These are phyloP conservation scores for Hypseocharis bilobata DNA, from an alignment of 441 rosid species.

Conservation along the genomic window DNA sequence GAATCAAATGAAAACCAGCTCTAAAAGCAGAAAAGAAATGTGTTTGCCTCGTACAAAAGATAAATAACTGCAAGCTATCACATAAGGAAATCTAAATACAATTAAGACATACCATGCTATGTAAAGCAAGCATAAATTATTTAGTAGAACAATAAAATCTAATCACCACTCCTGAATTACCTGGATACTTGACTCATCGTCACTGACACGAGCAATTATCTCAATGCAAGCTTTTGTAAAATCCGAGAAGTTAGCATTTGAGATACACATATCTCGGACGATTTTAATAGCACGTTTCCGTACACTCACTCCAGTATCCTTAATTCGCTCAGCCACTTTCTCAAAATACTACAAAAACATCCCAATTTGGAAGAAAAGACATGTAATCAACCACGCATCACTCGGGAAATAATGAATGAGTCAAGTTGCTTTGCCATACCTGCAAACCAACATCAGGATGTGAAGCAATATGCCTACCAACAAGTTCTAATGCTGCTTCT, in stretches of 20 bases:
- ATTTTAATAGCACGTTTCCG: constrained; percentile 94
- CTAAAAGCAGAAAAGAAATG: not conserved
- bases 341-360: constrained; percentile 67
- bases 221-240: constrained; percentile 85
- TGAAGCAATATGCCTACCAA: constrained; percentile 93
- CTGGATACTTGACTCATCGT: constrained; percentile 96
- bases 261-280: constrained; percentile 90
- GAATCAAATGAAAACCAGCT: not conserved
- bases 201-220: constrained; percentile 86
- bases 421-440: constrained; percentile 36
- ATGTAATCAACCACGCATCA: constrained; percentile 13
- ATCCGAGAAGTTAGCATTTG: constrained; percentile 74
- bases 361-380: constrained; percentile 1
- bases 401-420: constrained; percentile 9
- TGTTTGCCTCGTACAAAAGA: not conserved
- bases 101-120: too few species aligned
- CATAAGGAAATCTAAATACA: not conserved
- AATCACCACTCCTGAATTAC: constrained; percentile 30
- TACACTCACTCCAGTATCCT: constrained; percentile 98
- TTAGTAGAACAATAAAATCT: too few species aligned
- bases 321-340: constrained; percentile 95
- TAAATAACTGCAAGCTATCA: not conserved
- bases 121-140: too few species aligned
- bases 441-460: constrained; percentile 95
- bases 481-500: constrained; percentile 98